Evolutionary conservation across 805 yeast genomes (phyloP), one percentile per base, ranked within the genome.

Genomic region (Candida coquimbonensis): DNA sequence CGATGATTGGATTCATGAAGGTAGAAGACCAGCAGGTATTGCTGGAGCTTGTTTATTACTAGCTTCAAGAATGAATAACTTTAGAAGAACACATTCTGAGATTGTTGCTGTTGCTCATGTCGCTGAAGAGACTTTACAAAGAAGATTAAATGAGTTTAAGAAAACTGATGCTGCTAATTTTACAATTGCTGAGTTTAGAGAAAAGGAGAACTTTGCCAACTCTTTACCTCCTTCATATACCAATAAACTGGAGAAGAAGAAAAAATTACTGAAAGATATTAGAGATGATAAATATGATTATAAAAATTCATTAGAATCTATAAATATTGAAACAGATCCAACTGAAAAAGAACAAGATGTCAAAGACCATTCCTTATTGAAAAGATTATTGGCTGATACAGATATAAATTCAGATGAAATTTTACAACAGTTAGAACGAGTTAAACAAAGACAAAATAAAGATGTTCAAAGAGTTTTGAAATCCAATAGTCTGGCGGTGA

Each of bases 11-110:
- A 85, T 93, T 54, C 87, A 83, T 61, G 95, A 88, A 65, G 99
- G 99, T 25, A 77, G 99, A 60, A 74, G 98, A 51, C 99, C 99
- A 0, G 98, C 99, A 0, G 99, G 99, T 57, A 80, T 93, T 44
- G 99, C 99, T 0, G 99, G 98, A 21, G 99, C 99, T 0, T 89
- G 97, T 65, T 72, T 93, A 2, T 62, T 95, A 39, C 67, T 93
- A 42, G 99, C 99, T 0, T 93, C 97, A 2, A 76, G 99, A 65
- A 95, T 93, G 98, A 93, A 93, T 66, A 90, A 90, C 60, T 82
- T 86, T 61, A 75, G 96, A 59, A 74, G 98, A 59, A 83, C 95
- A 3, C 96, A 91, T 62, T 77, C 90, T 1, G 98, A 95, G 62
- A 83, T 93, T 44, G 97, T 91, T 16, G 91, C 95, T 0, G 93